Evolutionary conservation across 140 eudicot species (phyloP).

Genomic region (Oenanthe javanica): DNA sequence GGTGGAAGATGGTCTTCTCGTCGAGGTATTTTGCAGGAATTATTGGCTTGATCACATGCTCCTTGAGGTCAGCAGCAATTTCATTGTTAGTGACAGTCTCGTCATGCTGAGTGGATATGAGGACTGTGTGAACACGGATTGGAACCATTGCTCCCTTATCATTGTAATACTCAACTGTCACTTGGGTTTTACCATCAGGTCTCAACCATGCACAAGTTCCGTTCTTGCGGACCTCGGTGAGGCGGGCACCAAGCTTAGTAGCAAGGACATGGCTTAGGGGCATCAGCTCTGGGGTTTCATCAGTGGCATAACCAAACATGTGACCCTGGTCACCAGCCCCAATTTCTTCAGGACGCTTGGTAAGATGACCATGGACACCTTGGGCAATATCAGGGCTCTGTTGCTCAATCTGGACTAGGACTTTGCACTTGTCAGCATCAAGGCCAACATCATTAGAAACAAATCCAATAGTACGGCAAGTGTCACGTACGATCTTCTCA

Average conservation of each 20-base stretch:
- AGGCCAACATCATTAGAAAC: constrained; percentile 17
- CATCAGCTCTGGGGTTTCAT: constrained; percentile 15
- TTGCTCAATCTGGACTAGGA: constrained; percentile 20
- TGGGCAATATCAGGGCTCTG: constrained; percentile 22
- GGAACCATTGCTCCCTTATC: constrained; percentile 21
- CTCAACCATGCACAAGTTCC: constrained; percentile 19
- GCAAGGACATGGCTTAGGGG: constrained; percentile 17
- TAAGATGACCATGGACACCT: constrained; percentile 19
- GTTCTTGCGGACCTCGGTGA: constrained; percentile 18
- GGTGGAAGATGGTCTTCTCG: constrained; percentile 16
- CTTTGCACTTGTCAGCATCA: constrained; percentile 20
- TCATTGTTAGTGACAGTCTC: constrained; percentile 18
- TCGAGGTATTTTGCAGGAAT: constrained; percentile 15
- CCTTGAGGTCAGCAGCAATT: constrained; percentile 17
- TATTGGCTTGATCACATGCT: constrained; percentile 14
- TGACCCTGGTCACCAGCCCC: constrained; percentile 16
- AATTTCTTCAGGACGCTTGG: constrained; percentile 10
- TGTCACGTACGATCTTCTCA: constrained; percentile 16
- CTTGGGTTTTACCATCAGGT: constrained; percentile 20
- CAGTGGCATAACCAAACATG: constrained; percentile 19
- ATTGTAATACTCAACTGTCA: constrained; percentile 13
- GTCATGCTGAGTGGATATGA: constrained; percentile 19
- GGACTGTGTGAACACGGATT: constrained; percentile 16
- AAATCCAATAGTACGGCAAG: constrained; percentile 16
- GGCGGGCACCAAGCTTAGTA: constrained; percentile 16